Percentiles rank a stretch among this genome's conserved stretches.
Conservation (phyloP, 176 grass and related monocot species). For the Zoysia pacifica region DNA sequence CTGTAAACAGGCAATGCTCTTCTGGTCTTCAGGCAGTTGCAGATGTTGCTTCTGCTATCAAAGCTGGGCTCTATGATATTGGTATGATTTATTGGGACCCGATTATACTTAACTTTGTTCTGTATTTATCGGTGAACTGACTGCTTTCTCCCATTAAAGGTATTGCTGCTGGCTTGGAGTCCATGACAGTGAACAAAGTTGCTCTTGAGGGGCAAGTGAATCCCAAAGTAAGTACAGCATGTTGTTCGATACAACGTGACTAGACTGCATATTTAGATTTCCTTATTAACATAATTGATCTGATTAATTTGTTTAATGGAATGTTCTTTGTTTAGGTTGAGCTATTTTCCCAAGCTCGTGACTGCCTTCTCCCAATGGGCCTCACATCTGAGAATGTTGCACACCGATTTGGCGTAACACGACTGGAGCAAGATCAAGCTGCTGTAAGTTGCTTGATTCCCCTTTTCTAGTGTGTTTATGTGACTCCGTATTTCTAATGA, state of each 20-base stretch:
- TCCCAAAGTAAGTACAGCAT: slow-evolving; percentile 65
- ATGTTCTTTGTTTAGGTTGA: slow-evolving; percentile 53
- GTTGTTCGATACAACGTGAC: slow-evolving; percentile 8
- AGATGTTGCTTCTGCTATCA: slow-evolving; percentile 83
- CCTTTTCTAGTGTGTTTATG: background rate
- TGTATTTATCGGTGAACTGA: slow-evolving; percentile 29
- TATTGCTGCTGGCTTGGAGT: slow-evolving; percentile 92
- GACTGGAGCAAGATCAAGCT: slow-evolving; percentile 80
- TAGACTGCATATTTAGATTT: slow-evolving; percentile 3
- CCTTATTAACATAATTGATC: slow-evolving; percentile 28
- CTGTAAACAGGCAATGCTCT: slow-evolving; percentile 88
- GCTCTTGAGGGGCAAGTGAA: slow-evolving; percentile 43
- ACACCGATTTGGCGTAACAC: slow-evolving; percentile 76
- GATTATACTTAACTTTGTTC: slow-evolving; percentile 8
- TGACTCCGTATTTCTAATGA: background rate
- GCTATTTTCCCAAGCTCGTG: slow-evolving; percentile 81
- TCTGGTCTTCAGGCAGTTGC: slow-evolving; percentile 96
- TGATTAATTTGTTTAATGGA: slow-evolving; percentile 29
- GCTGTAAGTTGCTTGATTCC: slow-evolving; percentile 61
- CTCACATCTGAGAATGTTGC: slow-evolving; percentile 96
- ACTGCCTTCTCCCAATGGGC: slow-evolving; percentile 94
- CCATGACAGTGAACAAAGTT: slow-evolving; percentile 72
- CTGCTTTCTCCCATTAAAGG: slow-evolving; percentile 50
- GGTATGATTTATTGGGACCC: slow-evolving; percentile 45
- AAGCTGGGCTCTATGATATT: slow-evolving; percentile 80